Evolutionary conservation across 768 basidiomycete genomes (phyloP).

Genomic region (Basidioascus undulatus): DNA sequence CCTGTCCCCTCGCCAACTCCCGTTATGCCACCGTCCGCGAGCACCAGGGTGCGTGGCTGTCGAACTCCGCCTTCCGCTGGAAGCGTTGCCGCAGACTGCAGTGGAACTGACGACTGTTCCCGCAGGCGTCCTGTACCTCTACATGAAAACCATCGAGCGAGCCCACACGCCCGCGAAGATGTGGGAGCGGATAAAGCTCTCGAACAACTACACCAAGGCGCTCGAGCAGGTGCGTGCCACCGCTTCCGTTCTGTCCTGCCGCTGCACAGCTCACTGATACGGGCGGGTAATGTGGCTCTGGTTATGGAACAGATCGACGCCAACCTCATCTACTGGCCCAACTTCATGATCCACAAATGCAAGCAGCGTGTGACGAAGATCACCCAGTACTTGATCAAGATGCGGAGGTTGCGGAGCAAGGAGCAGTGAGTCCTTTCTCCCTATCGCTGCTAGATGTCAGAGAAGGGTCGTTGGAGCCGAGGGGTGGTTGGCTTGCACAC

Average conservation of each 20-base stretch:
- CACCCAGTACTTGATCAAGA: constrained; percentile 95
- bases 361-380: constrained; percentile 98
- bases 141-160: constrained; percentile 90
- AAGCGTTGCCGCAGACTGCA: neutral
- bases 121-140: constrained; percentile 64
- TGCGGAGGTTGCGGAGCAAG: constrained; percentile 41
- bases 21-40: constrained; percentile 96
- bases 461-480: no score
- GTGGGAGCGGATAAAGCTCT: constrained; percentile 90
- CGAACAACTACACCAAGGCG: constrained; percentile 83
- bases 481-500: no score
- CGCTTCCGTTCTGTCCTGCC: neutral
- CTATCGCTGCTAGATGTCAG: no score
- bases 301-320: constrained; percentile 86
- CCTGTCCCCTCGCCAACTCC: constrained; percentile 94
- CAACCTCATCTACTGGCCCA: constrained; percentile 94
- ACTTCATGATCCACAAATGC: constrained; percentile 92
- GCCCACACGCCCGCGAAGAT: constrained; percentile 87
- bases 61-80: neutral
- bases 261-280: no score
- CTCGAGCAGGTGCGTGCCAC: constrained; percentile 52
- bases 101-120: neutral
- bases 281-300: no score
- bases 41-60: constrained; percentile 42
- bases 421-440: constrained; percentile 10